These are phyloP conservation scores for Moniliella sp. DNA, from an alignment of 1,284 basidiomycete genomes.

Conservation along the genomic window DNA sequence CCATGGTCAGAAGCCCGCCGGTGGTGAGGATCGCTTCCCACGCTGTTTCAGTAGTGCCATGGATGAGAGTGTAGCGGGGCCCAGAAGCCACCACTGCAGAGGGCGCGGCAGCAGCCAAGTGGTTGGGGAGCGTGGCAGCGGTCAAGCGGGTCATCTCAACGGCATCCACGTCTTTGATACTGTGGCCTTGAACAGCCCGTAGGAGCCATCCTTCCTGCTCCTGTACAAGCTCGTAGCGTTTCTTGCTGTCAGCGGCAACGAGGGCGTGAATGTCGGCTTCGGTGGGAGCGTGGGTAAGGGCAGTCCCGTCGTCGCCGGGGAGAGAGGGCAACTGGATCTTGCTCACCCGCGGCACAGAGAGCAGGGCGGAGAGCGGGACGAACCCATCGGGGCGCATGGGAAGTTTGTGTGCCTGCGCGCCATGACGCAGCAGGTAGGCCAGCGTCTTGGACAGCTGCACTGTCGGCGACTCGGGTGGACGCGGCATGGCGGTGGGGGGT, in stretches of 20 bases:
- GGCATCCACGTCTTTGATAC: slow-evolving; percentile 44
- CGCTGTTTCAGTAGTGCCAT: slow-evolving; percentile 37
- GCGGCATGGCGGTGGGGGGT: no score
- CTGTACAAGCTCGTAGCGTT: slow-evolving; percentile 4
- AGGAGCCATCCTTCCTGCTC: slow-evolving; percentile 36
- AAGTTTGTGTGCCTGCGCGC: slow-evolving; percentile 53
- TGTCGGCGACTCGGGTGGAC: no score
- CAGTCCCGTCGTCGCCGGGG: background rate
- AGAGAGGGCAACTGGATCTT: slow-evolving; percentile 13
- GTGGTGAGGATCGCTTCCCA: slow-evolving; percentile 22
- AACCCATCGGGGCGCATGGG: slow-evolving; percentile 58
- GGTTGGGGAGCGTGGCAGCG: slow-evolving; percentile 6
- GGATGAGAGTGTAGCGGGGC: slow-evolving; percentile 7
- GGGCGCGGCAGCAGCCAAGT: background rate
- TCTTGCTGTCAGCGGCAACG: slow-evolving; percentile 4
- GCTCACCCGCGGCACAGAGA: slow-evolving; percentile 13
- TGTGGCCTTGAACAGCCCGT: slow-evolving; percentile 81
- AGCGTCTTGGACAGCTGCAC: slow-evolving; percentile 51
- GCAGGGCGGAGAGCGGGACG: slow-evolving; percentile 45
- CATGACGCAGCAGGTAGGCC: slow-evolving; percentile 64
- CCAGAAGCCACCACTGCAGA: slow-evolving; percentile 2
- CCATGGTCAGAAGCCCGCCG: slow-evolving; percentile 61
- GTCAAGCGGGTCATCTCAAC: slow-evolving; percentile 9
- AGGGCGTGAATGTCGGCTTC: background rate
- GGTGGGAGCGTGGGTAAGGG: background rate